These are phyloP conservation scores for Myriosclerotinia duriaeana DNA, from an alignment of 2,329 filamentous ascomycete genomes.

Conservation along the genomic window DNA sequence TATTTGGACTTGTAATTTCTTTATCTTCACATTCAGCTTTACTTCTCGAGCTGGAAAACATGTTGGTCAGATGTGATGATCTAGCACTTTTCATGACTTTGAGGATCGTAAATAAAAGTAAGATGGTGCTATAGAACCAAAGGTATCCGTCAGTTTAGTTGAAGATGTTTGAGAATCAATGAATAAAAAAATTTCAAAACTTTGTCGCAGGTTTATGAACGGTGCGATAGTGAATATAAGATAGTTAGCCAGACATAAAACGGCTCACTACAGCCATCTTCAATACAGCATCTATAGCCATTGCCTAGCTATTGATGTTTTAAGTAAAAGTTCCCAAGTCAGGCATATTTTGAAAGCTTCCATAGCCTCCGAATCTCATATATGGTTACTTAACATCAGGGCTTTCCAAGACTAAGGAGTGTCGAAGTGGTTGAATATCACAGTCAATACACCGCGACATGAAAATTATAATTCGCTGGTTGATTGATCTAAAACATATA, in stretches of 20 bases:
- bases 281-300: not conserved
- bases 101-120: not conserved
- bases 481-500: not conserved
- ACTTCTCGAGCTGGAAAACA: not conserved
- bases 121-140: not conserved
- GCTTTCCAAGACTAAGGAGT: not conserved
- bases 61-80: not conserved
- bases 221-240: not conserved
- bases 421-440: not conserved
- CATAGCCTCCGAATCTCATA: not conserved
- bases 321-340: fast-evolving
- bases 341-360: too few species aligned
- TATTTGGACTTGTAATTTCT: not conserved
- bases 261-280: not conserved
- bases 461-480: not conserved
- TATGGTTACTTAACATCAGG: too few species aligned
- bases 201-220: fast-evolving
- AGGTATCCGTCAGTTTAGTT: not conserved
- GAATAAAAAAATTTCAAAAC: fast-evolving
- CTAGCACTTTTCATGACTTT: too few species aligned
- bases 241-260: not conserved
- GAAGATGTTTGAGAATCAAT: not conserved
- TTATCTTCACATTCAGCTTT: not conserved
- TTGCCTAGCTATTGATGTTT: too few species aligned
- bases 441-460: not conserved